Conservation (phyloP, 192 early-diverging fungal species). For the Backusella luteola region DNA sequence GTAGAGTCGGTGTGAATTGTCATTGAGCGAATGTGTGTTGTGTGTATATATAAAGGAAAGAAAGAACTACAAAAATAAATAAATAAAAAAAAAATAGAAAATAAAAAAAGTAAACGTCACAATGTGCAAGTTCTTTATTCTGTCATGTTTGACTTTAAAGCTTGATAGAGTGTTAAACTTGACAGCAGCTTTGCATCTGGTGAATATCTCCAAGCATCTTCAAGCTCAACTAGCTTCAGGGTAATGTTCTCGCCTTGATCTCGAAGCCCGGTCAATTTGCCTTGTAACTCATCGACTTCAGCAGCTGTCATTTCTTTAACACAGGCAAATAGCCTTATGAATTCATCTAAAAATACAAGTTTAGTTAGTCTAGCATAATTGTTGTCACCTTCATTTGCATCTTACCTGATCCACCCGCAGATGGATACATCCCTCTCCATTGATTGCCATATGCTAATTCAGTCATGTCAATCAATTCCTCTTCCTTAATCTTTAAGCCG, state of each 20-base stretch:
- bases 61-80: background rate
- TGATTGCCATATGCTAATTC: constrained; percentile 46
- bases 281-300: constrained; percentile 60
- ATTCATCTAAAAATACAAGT: constrained; percentile 47
- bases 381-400: background rate
- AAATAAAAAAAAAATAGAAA: background rate
- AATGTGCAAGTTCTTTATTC: background rate
- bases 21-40: background rate
- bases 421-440: constrained; percentile 63
- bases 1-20: background rate
- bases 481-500: constrained; percentile 54
- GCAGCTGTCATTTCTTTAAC: constrained; percentile 49
- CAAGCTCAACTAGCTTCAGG: constrained; percentile 60
- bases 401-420: constrained; percentile 65
- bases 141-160: constrained; percentile 41
- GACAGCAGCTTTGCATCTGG: constrained; percentile 73
- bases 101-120: background rate
- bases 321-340: constrained; percentile 67
- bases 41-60: background rate
- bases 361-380: background rate
- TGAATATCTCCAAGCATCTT: constrained; percentile 61
- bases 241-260: constrained; percentile 79
- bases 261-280: constrained; percentile 64
- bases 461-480: constrained; percentile 69
- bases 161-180: constrained; percentile 61